A percentile compares a stretch with the other conserved stretches of the same genome.
phyloP scores from a whole-genome alignment of 2,329 filamentous ascomycete genomes.

The Fusarium mexicanum region DNA sequence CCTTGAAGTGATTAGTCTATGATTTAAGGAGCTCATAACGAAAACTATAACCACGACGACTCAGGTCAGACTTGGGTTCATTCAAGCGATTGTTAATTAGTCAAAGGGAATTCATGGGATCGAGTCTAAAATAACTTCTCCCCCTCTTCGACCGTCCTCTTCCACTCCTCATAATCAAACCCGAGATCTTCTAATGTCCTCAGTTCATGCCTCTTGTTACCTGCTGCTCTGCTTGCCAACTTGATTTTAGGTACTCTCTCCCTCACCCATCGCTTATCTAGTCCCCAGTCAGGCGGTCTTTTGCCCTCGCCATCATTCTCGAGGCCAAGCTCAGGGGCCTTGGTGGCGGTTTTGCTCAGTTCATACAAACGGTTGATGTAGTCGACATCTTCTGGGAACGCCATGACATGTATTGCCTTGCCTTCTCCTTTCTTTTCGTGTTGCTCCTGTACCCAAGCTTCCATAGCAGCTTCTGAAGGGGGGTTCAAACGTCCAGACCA shows the following conservation, averaged over 20 bases:
- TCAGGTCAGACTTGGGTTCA: not conserved
- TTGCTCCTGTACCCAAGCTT: conserved; percentile 65
- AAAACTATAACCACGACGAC: not conserved
- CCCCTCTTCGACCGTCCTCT: conserved; percentile 32
- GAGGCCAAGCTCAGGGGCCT: conserved; percentile 42
- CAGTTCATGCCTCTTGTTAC: conserved; percentile 48
- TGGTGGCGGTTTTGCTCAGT: conserved; percentile 55
- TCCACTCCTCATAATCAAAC: conserved; percentile 50
- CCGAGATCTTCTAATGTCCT: conserved; percentile 50
- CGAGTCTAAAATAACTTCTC: conserved; percentile 25
- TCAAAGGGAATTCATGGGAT: not conserved
- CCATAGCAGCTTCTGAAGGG: conserved; percentile 66
- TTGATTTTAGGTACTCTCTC: conserved; percentile 54
- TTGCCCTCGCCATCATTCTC: conserved; percentile 52
- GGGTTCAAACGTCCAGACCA: conserved; percentile 70
- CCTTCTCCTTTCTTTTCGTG: conserved; percentile 60
- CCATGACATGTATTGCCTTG: conserved; percentile 53
- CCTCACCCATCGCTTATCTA: conserved; percentile 52
- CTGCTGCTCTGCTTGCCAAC: conserved; percentile 49
- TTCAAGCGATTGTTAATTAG: not conserved
- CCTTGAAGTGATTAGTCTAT: not conserved
- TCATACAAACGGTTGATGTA: conserved; percentile 68
- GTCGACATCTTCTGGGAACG: conserved; percentile 63
- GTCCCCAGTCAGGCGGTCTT: conserved; percentile 52
- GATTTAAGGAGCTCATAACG: not conserved